Evolutionary conservation across 2,329 filamentous ascomycete genomes (phyloP), one percentile per base, ranked within the genome.

Genomic region (Cladobotryum protrusum): DNA sequence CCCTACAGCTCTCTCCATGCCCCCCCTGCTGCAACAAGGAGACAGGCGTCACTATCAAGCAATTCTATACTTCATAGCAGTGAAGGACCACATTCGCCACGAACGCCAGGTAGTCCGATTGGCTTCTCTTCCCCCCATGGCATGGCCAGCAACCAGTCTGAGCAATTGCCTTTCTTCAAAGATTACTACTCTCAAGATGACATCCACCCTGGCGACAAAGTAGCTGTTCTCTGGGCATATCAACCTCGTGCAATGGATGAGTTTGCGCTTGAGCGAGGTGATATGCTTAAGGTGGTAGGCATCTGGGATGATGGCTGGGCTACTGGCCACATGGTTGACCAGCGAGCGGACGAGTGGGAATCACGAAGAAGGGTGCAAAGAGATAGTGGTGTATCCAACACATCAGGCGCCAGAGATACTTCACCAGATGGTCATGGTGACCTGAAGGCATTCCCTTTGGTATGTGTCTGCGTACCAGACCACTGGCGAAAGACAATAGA

Each of bases 281-380:
- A 99, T 64, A 96, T 99, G 91, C 79, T 99, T 62, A 97, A 96
- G 72, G 85, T 99, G 13, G 86, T 97, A 32, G 93, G 93, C 54
- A 99, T 99, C 58, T 99, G 93, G 93, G 93, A 99, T 62, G 93
- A 99, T 66, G 93, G 93, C 43, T 99, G 93, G 93, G 93, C 93
- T 11, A 99, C 93, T 1, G 93, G 93, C 60, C 79, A 96, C 49
- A 78, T 95, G 63, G 73, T 95, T 49, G 78, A 85, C 48, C 88
- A 95, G 60, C 79, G 82, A 49, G 90, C 90, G 2, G 92, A 97
- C 54, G 89, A 96, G 56, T 96, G 89, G 83, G 88, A 95, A 59
- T 78, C 79, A 40, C 79, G 85, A 56, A 81, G 82, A 60, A 84
- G 87, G 61, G 74, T 83, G 33, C 90, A 95, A 63, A 82, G 93